Evolutionary conservation across 1,284 basidiomycete genomes (phyloP).

Genomic region (Ganoderma lucidum): DNA sequence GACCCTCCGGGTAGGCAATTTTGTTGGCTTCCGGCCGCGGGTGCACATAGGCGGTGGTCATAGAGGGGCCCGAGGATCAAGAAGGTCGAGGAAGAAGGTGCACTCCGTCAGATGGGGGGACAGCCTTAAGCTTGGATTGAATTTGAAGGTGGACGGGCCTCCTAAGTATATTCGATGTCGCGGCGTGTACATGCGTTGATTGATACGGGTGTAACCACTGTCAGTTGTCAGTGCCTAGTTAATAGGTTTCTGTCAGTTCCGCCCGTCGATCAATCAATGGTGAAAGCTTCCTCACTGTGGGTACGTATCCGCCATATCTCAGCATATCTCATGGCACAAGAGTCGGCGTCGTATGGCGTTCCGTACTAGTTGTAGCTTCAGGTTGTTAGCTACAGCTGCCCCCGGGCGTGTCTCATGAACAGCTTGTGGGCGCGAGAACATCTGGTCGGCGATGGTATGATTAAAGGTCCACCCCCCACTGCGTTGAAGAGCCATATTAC

Average conservation of each 20-base stretch:
- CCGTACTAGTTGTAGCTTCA: not conserved
- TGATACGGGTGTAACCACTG: not conserved
- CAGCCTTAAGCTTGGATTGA: not conserved
- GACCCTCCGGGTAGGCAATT: not conserved
- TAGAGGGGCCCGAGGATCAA: not conserved
- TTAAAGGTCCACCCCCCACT: too few relatives aligned
- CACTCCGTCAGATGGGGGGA: not conserved
- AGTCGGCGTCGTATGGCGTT: too few relatives aligned
- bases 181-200: not conserved
- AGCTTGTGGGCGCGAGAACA: not conserved
- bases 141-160: not conserved
- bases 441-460: not conserved
- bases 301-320: not conserved
- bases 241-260: conserved; percentile 6
- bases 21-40: not conserved
- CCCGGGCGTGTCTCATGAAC: not conserved
- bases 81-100: not conserved
- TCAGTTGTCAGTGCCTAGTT: not conserved
- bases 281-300: not conserved
- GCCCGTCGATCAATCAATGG: conserved; percentile 3
- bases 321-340: too few relatives aligned
- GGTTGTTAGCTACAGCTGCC: too few relatives aligned
- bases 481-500: not conserved
- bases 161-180: conserved; percentile 8
- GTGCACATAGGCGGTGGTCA: not conserved